A percentile compares a stretch with the other conserved stretches of the same genome.
phyloP scores from a whole-genome alignment of 371 early-diverging fungal genomes.

The Mucor mucedo region DNA sequence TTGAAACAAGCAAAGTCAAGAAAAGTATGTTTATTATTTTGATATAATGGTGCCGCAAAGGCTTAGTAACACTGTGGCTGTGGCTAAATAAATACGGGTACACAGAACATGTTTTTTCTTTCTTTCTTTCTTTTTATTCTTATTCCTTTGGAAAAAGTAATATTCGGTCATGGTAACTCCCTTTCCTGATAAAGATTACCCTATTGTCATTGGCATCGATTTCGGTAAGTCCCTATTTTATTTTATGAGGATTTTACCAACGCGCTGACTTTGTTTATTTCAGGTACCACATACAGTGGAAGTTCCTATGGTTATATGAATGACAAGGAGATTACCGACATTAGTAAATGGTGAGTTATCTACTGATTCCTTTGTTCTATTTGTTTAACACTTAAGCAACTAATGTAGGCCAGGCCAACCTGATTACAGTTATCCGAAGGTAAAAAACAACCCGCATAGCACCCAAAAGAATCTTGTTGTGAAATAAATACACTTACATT shows the following conservation, averaged over 20 bases:
- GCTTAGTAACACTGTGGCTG: neutral
- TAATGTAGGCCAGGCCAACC: constrained; percentile 48
- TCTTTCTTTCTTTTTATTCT: constrained; percentile 4
- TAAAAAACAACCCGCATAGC: constrained; percentile 3
- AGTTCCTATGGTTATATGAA: constrained; percentile 56
- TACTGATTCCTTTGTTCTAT: neutral
- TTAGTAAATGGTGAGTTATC: constrained; percentile 38
- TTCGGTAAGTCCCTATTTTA: constrained; percentile 42
- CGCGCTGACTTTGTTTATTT: constrained; percentile 5
- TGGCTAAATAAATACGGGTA: neutral
- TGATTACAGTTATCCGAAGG: constrained; percentile 49
- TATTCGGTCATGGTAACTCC: constrained; percentile 15
- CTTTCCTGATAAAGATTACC: constrained; percentile 45
- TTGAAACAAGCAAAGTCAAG: no score
- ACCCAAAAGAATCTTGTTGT: neutral
- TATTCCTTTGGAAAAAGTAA: neutral
- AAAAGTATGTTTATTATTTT: no score
- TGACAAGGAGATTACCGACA: constrained; percentile 41
- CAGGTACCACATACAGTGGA: constrained; percentile 68
- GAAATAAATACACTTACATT: neutral
- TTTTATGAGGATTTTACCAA: neutral
- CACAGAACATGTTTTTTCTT: neutral
- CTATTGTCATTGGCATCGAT: constrained; percentile 64
- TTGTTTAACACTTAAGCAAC: neutral
- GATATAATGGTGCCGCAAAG: neutral